A percentile compares a stretch with the other conserved stretches of the same genome.
Evolutionary conservation across 2,329 filamentous ascomycete genomes (phyloP).

Genomic region (Fusarium sp.): DNA sequence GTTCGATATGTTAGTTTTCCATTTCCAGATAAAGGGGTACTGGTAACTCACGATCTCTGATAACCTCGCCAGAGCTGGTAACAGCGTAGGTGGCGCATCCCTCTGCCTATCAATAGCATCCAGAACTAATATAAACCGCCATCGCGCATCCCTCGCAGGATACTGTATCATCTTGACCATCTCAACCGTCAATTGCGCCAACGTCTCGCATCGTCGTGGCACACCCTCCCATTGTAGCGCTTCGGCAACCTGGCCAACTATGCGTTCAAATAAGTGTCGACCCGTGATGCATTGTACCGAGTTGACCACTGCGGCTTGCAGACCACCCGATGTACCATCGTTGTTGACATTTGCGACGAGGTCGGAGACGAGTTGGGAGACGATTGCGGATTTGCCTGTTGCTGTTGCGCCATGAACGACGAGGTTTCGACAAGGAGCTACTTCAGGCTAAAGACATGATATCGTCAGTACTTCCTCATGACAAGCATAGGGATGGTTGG

Average conservation of each 20-base stretch:
- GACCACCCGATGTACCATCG: constrained; percentile 49
- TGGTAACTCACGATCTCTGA: constrained; percentile 79
- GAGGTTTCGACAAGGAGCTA: constrained; percentile 80
- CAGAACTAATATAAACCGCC: constrained; percentile 85
- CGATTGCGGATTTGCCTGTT: constrained; percentile 86
- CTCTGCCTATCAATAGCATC: constrained; percentile 89
- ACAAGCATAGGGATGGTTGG: not conserved
- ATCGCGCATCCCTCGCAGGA: constrained; percentile 53
- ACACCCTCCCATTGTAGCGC: constrained; percentile 64
- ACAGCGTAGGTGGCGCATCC: constrained; percentile 82
- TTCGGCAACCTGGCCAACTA: constrained; percentile 71
- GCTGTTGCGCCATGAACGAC: constrained; percentile 88
- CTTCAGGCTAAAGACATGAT: constrained; percentile 64
- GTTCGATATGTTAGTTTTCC: constrained; percentile 5
- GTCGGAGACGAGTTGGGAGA: constrained; percentile 62
- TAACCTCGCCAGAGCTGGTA: constrained; percentile 85
- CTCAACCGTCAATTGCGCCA: constrained; percentile 82
- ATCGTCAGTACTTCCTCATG: constrained; percentile 3
- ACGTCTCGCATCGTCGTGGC: constrained; percentile 80
- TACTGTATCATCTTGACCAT: constrained; percentile 75
- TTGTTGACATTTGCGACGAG: constrained; percentile 41
- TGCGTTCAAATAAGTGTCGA: constrained; percentile 82
- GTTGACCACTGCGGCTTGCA: constrained; percentile 74
- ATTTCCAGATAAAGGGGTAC: constrained; percentile 21
- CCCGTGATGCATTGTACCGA: constrained; percentile 84